These are phyloP conservation scores for Bipolaris oryzae DNA, from an alignment of 2,329 filamentous ascomycete genomes.

Conservation along the genomic window DNA sequence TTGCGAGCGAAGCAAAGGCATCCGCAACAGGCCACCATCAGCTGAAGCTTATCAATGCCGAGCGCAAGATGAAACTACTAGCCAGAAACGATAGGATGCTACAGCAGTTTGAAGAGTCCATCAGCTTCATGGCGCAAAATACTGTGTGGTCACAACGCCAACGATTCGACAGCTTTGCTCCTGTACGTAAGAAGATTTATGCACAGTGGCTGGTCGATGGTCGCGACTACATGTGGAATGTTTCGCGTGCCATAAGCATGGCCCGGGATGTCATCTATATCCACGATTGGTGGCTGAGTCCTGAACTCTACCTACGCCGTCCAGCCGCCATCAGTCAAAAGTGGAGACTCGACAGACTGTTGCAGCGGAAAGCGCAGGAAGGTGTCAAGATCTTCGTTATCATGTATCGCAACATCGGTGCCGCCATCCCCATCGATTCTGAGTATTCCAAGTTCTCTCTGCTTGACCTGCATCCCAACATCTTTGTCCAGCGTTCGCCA, in stretches of 20 bases:
- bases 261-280: constrained; percentile 98
- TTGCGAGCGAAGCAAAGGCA: constrained; percentile 69
- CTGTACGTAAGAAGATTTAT: constrained; percentile 82
- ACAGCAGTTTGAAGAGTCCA: constrained; percentile 91
- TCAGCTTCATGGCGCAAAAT: constrained; percentile 80
- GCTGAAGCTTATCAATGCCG: constrained; percentile 85
- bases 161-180: constrained; percentile 91
- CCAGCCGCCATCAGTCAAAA: constrained; percentile 97
- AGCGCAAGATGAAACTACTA: constrained; percentile 88
- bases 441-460: constrained; percentile 98
- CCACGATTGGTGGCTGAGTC: constrained; percentile 98
- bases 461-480: constrained; percentile 91
- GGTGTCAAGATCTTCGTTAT: constrained; percentile 98
- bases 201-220: constrained; percentile 97
- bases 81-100: constrained; percentile 89
- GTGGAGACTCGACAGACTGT: constrained; percentile 89
- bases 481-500: constrained; percentile 93
- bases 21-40: constrained; percentile 77
- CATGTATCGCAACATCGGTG: constrained; percentile 96
- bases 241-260: constrained; percentile 95
- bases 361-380: constrained; percentile 92
- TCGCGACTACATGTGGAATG: constrained; percentile 99
- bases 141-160: constrained; percentile 85
- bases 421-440: constrained; percentile 95
- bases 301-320: constrained; percentile 91